Evolutionary conservation across 768 basidiomycete species (phyloP).

Genomic region (Kwoniella heveanensis): DNA sequence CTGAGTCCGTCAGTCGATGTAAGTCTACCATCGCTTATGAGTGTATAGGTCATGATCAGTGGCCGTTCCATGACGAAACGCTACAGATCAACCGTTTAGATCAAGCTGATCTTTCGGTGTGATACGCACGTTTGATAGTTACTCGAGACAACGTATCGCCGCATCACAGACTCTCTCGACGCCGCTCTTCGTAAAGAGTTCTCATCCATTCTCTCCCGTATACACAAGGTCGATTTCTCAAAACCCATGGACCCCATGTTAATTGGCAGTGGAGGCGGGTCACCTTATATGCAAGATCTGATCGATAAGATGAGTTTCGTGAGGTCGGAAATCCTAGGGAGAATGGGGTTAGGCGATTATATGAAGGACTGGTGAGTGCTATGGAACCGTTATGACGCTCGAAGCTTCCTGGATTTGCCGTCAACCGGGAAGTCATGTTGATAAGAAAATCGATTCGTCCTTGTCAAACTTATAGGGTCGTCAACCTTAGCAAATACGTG

Average conservation of each 20-base stretch:
- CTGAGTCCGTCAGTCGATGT: conserved; percentile 68
- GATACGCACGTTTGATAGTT: conserved; percentile 7
- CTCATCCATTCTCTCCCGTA: conserved; percentile 68
- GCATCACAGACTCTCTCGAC: conserved; percentile 54
- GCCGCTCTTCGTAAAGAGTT: conserved; percentile 71
- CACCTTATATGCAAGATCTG: conserved; percentile 88
- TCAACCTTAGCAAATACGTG: conserved; percentile 68
- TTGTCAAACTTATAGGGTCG: conserved; percentile 32
- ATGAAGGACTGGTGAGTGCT: conserved; percentile 70
- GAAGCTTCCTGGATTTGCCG: too few relatives aligned
- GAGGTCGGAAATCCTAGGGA: conserved; percentile 72
- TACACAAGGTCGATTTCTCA: conserved; percentile 83
- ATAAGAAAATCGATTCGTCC: too few relatives aligned
- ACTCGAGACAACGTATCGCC: conserved; percentile 41
- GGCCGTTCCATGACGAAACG: too few relatives aligned
- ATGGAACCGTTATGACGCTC: too few relatives aligned
- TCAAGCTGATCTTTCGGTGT: not conserved
- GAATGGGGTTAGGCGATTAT: conserved; percentile 72
- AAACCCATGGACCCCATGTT: conserved; percentile 68
- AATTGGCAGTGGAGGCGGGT: conserved; percentile 63
- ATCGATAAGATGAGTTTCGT: conserved; percentile 82
- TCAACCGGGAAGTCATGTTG: too few relatives aligned
- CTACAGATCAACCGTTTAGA: too few relatives aligned
- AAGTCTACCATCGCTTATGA: too few relatives aligned
- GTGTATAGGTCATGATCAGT: too few relatives aligned